Percentiles rank a stretch among this genome's conserved stretches.
phyloP scores from a whole-genome alignment of 1,284 basidiomycete genomes.

The Boletellus dicymbophilus region DNA sequence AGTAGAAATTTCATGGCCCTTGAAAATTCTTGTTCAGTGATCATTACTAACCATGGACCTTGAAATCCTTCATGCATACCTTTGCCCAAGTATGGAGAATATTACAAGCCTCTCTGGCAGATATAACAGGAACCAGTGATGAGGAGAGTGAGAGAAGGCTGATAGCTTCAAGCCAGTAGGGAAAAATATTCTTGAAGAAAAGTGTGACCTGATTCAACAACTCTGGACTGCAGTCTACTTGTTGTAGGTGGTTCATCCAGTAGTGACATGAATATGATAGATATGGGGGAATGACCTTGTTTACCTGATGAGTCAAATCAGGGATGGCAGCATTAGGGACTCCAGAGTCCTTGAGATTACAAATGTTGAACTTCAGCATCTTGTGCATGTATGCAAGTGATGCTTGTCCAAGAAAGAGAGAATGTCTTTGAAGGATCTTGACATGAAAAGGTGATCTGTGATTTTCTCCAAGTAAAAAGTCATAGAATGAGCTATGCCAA shows the following conservation, averaged over 20 bases:
- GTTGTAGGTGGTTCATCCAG: neutral
- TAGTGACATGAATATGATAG: neutral
- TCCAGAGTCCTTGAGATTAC: neutral
- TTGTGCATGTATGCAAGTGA: neutral
- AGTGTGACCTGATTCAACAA: neutral
- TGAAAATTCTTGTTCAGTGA: neutral
- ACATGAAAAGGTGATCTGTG: neutral
- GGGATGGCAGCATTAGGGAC: neutral
- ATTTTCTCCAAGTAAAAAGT: neutral
- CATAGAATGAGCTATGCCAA: neutral
- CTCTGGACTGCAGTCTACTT: neutral
- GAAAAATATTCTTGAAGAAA: neutral
- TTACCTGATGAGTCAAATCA: neutral
- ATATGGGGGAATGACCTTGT: neutral
- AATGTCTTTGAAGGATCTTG: neutral
- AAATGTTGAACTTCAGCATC: neutral
- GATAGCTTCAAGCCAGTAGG: neutral
- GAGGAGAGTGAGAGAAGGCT: neutral
- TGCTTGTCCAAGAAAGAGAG: neutral
- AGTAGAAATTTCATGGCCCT: neutral
- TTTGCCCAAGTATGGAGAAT: neutral
- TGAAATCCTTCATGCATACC: neutral
- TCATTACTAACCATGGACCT: neutral
- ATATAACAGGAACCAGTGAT: neutral
- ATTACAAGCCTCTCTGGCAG: neutral